Percentiles rank a stretch among this genome's conserved stretches.
Evolutionary conservation across 257 asterid genomes (phyloP).

Genomic region (Cinchona pubescens): DNA sequence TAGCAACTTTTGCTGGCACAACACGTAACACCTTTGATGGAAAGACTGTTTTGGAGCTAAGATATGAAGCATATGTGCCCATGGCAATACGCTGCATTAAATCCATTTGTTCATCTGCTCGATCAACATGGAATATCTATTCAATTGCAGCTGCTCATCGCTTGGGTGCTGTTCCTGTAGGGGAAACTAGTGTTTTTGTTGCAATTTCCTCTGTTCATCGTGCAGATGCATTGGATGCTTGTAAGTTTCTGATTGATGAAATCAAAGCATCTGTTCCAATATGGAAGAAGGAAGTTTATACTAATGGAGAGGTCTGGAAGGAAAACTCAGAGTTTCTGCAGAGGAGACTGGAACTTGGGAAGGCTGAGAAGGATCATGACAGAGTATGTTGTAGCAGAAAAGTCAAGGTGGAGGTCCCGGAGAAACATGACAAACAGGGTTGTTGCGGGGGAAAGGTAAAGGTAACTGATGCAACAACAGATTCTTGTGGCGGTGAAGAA

Average conservation of each 20-base stretch:
- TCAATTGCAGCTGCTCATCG: slow-evolving; percentile 78
- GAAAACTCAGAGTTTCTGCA: slow-evolving; percentile 80
- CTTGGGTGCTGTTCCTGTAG: slow-evolving; percentile 79
- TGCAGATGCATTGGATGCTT: slow-evolving; percentile 80
- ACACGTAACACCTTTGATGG: slow-evolving; percentile 86
- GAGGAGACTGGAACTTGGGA: slow-evolving; percentile 55
- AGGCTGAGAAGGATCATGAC: slow-evolving; percentile 16
- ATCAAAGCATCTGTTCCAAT: slow-evolving; percentile 87
- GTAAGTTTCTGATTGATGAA: slow-evolving; percentile 83
- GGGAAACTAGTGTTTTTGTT: slow-evolving; percentile 79
- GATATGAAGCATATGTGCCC: slow-evolving; percentile 88
- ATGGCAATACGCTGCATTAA: slow-evolving; percentile 83
- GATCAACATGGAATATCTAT: slow-evolving; percentile 64
- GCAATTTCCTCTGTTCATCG: slow-evolving; percentile 81
- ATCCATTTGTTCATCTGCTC: slow-evolving; percentile 76
- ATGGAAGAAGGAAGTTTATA: slow-evolving; percentile 96
- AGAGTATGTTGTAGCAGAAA: slow-evolving; percentile 34
- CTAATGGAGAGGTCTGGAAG: slow-evolving; percentile 94
- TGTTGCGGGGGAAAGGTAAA: slow-evolving; percentile 62
- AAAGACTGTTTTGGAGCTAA: slow-evolving; percentile 67
- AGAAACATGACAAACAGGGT: slow-evolving; percentile 32
- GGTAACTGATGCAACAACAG: slow-evolving; percentile 27
- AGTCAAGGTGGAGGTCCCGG: slow-evolving; percentile 38
- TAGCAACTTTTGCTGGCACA: slow-evolving; percentile 89
- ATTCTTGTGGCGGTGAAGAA: slow-evolving; percentile 19